Evolutionary conservation across 148 eudicot species (phyloP), one percentile per base, ranked within the genome.

Genomic region (Arbutus unedo): DNA sequence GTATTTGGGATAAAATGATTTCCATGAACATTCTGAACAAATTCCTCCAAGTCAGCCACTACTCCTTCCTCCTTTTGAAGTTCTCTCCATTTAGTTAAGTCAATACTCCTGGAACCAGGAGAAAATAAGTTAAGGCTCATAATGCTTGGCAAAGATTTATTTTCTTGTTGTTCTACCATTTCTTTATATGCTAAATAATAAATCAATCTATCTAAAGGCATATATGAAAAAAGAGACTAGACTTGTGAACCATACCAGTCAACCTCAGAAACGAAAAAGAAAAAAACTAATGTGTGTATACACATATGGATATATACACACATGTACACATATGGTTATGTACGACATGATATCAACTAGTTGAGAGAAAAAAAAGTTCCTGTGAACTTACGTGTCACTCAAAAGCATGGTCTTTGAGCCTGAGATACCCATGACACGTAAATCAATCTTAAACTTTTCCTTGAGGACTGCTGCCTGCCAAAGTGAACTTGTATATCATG

Each of bases 1-100:
- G 93, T 93, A 83, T 94, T 96, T 16, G 99, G 99, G 72, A 96
- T 92, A 79, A 91, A 92, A 89, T 94, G 95, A 88, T 94, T 96
- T 79, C 90, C 93, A 14, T 88, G 94, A 81, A 96, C 93, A 86
- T 92, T 91, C 59, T 93, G 93, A 66, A 90, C 94, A 89, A 96
- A 96, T 83, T 91, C 91, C 76, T 89, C 84, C 89, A 96, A 68
- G 82, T 96, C 93, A 45, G 97, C 94, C n/a, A 31, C 87, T 90
- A 93, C 92, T 83, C 97, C 98, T 84, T 90, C 86, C 84, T 89
- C 88, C 79, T 81, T 86, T 84, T 74, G 88, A 76, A 89, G 91
- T 67, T 94, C 98, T 88, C 92, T 94, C 99, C 99, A 96, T 19
- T 75, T 87, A 25, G 93, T 86, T 84, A 96, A 91, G 87, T 96